Percentiles rank a stretch among this genome's conserved stretches.
phyloP scores from a whole-genome alignment of 1,139 yeast genomes.

The Geotrichum restrictum region DNA sequence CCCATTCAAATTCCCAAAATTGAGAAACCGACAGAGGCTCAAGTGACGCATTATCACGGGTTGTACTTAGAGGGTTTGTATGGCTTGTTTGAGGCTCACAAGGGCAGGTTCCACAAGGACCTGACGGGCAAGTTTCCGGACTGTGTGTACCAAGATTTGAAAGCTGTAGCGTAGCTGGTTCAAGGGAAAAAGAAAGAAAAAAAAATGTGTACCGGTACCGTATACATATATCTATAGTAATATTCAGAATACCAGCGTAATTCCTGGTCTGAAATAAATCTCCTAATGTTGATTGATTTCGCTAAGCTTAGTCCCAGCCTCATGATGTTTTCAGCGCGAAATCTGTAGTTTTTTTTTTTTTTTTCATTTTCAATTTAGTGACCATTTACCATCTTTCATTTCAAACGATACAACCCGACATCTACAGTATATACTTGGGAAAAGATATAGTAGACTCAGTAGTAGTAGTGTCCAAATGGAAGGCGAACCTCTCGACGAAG shows the following conservation, averaged over 20 bases:
- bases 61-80: conserved; percentile 66
- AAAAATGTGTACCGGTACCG: no score
- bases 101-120: conserved; percentile 39
- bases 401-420: no score
- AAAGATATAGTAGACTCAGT: no score
- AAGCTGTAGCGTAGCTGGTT: conserved; percentile 7
- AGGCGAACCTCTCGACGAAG: conserved; percentile 57
- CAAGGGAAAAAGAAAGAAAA: neutral
- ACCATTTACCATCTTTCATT: no score
- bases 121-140: conserved; percentile 13
- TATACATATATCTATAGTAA: neutral
- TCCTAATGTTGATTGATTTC: neutral
- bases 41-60: conserved; percentile 67
- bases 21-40: conserved; percentile 45
- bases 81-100: conserved; percentile 66
- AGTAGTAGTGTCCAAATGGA: conserved; percentile 10
- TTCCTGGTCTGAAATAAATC: neutral
- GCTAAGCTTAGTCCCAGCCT: neutral
- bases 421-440: no score
- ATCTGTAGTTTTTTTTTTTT: no score
- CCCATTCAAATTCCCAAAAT: conserved; percentile 69
- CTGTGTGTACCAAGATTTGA: conserved; percentile 15
- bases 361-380: no score
- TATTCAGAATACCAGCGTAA: neutral
- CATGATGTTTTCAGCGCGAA: no score